phyloP scores from a whole-genome alignment of 352 stramenopile genomes.

The Phytopythium ostracodes region DNA sequence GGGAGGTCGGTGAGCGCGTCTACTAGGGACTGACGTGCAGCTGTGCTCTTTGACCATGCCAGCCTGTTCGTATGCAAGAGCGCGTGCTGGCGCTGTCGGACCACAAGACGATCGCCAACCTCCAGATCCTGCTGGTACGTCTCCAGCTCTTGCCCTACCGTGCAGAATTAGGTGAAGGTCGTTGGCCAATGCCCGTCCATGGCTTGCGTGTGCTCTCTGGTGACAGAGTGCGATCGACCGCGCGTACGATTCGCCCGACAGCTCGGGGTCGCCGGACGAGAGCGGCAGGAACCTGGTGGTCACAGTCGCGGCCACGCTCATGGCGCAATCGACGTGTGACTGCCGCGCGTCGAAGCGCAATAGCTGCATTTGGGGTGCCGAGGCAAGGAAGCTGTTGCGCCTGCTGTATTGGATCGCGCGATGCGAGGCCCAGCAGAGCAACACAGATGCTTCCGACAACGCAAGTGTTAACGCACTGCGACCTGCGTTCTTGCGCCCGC shows the following conservation, averaged over 20 bases:
- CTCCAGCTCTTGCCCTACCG: not conserved
- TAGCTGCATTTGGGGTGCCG: slow-evolving; percentile 44
- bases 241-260: slow-evolving; percentile 12
- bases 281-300: slow-evolving; percentile 39
- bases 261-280: not conserved
- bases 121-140: slow-evolving; percentile 34
- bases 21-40: too few species aligned
- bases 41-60: too few species aligned
- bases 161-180: too few species aligned
- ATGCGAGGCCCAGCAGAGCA: slow-evolving; percentile 2
- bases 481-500: slow-evolving; percentile 20
- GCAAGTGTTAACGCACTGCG: not conserved
- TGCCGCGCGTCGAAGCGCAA: slow-evolving; percentile 46
- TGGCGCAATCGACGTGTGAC: slow-evolving; percentile 35
- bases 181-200: not conserved
- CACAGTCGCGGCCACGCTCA: slow-evolving; percentile 30
- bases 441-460: not conserved
- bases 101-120: slow-evolving; percentile 56
- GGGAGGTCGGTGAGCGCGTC: too few species aligned
- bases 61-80: too few species aligned
- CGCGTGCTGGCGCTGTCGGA: slow-evolving; percentile 40
- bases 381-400: slow-evolving; percentile 41
- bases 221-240: slow-evolving; percentile 9
- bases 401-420: slow-evolving; percentile 56
- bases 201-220: not conserved